Percentiles rank a stretch among this genome's conserved stretches.
Conservation (phyloP, 805 yeast species). For the Nematodospora valgi region DNA sequence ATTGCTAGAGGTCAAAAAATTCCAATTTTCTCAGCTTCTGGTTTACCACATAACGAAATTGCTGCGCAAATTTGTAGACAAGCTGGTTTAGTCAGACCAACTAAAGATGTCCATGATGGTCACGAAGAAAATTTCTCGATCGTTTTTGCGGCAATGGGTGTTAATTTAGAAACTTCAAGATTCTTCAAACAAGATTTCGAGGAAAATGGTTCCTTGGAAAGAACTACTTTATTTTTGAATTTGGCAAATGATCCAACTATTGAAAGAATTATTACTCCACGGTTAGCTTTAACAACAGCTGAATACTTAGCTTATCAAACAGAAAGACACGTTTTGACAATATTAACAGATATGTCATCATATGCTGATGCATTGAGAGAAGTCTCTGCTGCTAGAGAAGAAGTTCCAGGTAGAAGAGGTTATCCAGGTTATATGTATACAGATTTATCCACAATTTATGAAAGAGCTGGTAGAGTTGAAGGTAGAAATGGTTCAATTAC, state of each 20-base stretch:
- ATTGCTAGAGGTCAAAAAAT: constrained; percentile 99
- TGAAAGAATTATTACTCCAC: constrained; percentile 98
- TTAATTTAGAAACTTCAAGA: constrained; percentile 95
- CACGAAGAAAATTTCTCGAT: constrained; percentile 99
- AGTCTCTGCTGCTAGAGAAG: constrained; percentile 99
- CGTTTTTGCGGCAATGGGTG: constrained; percentile 99
- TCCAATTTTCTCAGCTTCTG: constrained; percentile 98
- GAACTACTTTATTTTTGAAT: constrained; percentile 94
- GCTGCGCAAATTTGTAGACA: constrained; percentile 99
- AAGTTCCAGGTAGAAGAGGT: constrained; percentile 99
- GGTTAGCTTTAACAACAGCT: constrained; percentile 97
- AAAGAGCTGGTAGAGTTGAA: constrained; percentile 99
- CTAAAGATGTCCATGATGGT: constrained; percentile 99
- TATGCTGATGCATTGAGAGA: constrained; percentile 99
- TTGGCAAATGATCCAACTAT: constrained; percentile 99
- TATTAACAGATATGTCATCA: constrained; percentile 99
- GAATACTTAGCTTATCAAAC: constrained; percentile 99
- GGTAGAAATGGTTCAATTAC: constrained; percentile 99
- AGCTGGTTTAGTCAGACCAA: constrained; percentile 98
- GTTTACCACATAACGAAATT: constrained; percentile 98
- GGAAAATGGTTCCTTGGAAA: constrained; percentile 97
- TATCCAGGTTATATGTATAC: constrained; percentile 99
- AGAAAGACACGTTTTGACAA: constrained; percentile 97
- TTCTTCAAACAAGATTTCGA: constrained; percentile 99
- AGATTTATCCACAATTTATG: constrained; percentile 97